A percentile compares a stretch with the other conserved stretches of the same genome.
Conservation (phyloP, 345 rosid species). For the Heritiera fomes region DNA sequence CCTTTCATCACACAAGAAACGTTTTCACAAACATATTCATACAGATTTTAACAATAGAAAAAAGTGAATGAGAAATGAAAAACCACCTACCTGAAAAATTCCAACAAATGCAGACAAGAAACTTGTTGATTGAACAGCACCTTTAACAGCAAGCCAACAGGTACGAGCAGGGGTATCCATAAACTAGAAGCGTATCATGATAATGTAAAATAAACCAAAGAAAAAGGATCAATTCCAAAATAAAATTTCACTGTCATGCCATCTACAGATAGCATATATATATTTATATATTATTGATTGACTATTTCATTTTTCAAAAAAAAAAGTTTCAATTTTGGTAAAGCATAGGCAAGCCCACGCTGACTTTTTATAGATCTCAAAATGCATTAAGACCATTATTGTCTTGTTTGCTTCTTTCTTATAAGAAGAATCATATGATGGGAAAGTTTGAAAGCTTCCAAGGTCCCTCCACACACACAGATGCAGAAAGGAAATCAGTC, state of each 20-base stretch:
- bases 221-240: constrained; percentile 13
- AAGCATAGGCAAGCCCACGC: background rate
- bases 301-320: background rate
- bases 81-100: constrained; percentile 76
- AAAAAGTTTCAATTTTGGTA: background rate
- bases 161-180: constrained; percentile 86
- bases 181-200: constrained; percentile 53
- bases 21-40: constrained; percentile 23
- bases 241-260: constrained; percentile 6
- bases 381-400: background rate
- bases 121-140: constrained; percentile 83
- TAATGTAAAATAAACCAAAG: constrained; percentile 13
- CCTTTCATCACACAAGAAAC: constrained; percentile 41
- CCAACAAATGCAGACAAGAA: constrained; percentile 99
- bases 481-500: background rate
- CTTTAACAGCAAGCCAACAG: constrained; percentile 83
- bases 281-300: background rate
- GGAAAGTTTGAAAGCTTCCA: background rate
- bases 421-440: background rate
- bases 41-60: background rate
- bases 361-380: background rate
- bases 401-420: background rate
- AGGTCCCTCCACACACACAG: background rate
- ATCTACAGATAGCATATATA: background rate
- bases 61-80: background rate